A percentile compares a stretch with the other conserved stretches of the same genome.
These are phyloP conservation scores for Colletotrichum tabaci DNA, from an alignment of 2,329 filamentous ascomycete genomes.

Conservation along the genomic window DNA sequence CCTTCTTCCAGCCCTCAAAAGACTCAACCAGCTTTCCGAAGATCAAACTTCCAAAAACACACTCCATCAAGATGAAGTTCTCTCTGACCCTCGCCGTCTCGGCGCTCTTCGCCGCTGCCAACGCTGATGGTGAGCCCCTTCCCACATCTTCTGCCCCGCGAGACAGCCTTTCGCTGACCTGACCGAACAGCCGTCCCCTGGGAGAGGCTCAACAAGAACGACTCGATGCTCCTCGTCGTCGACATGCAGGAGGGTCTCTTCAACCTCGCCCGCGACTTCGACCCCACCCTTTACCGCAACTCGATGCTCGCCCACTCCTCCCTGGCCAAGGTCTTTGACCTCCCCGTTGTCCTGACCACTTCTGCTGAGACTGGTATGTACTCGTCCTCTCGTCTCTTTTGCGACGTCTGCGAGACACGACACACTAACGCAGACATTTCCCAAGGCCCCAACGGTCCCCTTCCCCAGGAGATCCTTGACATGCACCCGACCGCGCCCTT, in stretches of 20 bases:
- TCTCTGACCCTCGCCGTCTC: slow-evolving; percentile 37
- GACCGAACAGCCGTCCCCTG: slow-evolving; percentile 45
- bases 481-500: slow-evolving; percentile 78
- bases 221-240: slow-evolving; percentile 54
- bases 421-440: slow-evolving; percentile 5
- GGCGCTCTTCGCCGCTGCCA: slow-evolving; percentile 38
- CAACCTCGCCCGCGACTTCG: slow-evolving; percentile 73
- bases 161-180: slow-evolving; percentile 9
- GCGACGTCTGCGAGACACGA: neutral
- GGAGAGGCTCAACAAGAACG: slow-evolving; percentile 54
- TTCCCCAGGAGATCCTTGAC: slow-evolving; percentile 78
- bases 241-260: slow-evolving; percentile 57
- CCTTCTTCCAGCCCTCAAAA: neutral
- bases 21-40: slow-evolving; percentile 21
- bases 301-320: slow-evolving; percentile 78
- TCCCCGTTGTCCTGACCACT: slow-evolving; percentile 79
- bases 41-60: neutral
- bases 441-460: slow-evolving; percentile 78
- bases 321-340: slow-evolving; percentile 75
- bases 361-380: slow-evolving; percentile 71
- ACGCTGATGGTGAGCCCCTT: slow-evolving; percentile 20
- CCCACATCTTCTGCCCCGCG: neutral
- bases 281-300: slow-evolving; percentile 75
- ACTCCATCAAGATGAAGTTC: slow-evolving; percentile 39
- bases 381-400: accelerated